phyloP scores from a whole-genome alignment of 2,329 filamentous ascomycete species.

The Parafenestella ontariensis region DNA sequence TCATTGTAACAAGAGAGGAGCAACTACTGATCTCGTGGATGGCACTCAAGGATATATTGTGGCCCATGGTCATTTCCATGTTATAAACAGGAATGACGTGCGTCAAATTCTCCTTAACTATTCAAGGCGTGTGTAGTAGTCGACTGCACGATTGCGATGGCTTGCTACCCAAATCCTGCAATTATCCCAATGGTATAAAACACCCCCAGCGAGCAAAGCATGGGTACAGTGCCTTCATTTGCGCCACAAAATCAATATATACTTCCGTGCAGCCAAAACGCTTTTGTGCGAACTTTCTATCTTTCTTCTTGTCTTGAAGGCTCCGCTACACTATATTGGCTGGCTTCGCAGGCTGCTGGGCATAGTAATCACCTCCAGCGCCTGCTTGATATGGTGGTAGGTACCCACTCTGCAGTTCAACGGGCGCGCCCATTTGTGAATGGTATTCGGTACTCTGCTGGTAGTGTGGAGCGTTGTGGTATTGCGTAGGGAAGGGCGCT shows the following conservation, averaged over 20 bases:
- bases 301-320: neutral
- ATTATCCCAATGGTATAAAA: neutral
- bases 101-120: too few species aligned
- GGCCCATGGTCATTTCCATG: too few species aligned
- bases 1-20: too few species aligned
- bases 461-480: conserved; percentile 24
- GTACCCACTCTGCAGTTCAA: conserved; percentile 25
- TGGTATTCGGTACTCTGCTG: conserved; percentile 37
- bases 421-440: conserved; percentile 21
- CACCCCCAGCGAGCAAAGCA: too few species aligned
- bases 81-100: too few species aligned
- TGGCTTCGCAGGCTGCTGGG: conserved; percentile 33
- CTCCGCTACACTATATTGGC: conserved; percentile 32
- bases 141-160: too few species aligned
- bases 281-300: neutral
- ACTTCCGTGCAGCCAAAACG: neutral
- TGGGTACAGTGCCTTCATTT: neutral
- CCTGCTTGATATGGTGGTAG: conserved; percentile 27
- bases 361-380: conserved; percentile 31
- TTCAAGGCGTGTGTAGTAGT: too few species aligned
- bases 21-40: too few species aligned
- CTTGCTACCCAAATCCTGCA: too few species aligned
- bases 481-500: conserved; percentile 21
- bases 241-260: neutral
- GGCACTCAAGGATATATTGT: neutral